These are phyloP conservation scores for Geranium incanum DNA, from an alignment of 441 rosid genomes.

Conservation along the genomic window DNA sequence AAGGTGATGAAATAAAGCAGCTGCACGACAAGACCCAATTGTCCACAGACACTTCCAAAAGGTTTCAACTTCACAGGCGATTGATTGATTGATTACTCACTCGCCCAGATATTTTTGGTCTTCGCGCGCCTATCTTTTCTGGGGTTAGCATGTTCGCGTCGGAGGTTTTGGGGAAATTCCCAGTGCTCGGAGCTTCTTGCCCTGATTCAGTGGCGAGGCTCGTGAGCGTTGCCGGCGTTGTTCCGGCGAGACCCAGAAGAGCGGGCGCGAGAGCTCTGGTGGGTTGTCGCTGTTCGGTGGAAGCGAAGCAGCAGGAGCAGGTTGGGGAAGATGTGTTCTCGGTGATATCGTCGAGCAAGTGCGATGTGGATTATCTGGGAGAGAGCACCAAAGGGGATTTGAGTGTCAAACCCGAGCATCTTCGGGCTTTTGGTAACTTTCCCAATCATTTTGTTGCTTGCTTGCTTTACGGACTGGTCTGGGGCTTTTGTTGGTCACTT, in stretches of 20 bases:
- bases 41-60: not conserved
- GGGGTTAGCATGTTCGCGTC: not conserved
- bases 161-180: constrained; percentile 15
- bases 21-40: not conserved
- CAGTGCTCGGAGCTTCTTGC: not conserved
- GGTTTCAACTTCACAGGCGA: constrained; percentile 5
- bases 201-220: constrained; percentile 24
- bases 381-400: constrained; percentile 93
- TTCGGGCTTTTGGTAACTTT: constrained; percentile 45
- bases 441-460: not conserved
- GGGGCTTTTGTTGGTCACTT: not conserved
- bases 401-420: constrained; percentile 64
- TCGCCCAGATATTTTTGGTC: not conserved
- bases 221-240: constrained; percentile 18
- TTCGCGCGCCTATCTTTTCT: not conserved
- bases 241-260: constrained; percentile 25
- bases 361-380: constrained; percentile 84
- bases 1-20: constrained; percentile 9
- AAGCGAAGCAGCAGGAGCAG: constrained; percentile 20
- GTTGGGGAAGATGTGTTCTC: constrained; percentile 59
- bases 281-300: constrained; percentile 21
- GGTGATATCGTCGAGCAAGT: constrained; percentile 50
- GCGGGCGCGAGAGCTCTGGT: constrained; percentile 10
- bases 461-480: not conserved
- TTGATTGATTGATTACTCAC: not conserved